Base-by-base conservation (phyloP, 352 stramenopile genomes). In the Thalassiosira livingstoniorum region DNA sequence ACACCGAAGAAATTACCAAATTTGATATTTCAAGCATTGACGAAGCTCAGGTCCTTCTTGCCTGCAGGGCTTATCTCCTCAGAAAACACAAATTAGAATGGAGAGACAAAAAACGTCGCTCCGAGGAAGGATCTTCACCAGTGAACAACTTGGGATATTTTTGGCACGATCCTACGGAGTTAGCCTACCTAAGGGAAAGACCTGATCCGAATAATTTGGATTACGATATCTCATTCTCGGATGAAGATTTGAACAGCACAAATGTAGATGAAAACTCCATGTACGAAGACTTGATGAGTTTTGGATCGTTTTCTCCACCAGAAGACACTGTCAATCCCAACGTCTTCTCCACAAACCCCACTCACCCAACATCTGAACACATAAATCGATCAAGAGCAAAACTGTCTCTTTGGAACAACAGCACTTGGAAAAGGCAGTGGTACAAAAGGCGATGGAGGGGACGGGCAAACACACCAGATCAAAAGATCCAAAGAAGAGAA, bases 81-180 rank as follows among this genome's bases (percentile, higher is more conserved):
- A 71, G 70, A 18, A 85, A 81, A 39, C 77, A 87, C 57, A 84
- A 77, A 54, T 32, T 87, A 21, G 67, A 85, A 61, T 87, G 81
- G 81, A 74, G 67, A 23, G 69, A 67, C 42, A 87, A 85, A 63
- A 85, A 82, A 60, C 45, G 67, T 15, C 75, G 81, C 47, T 42
- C 15, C 4, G 81, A 87, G 34, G 75, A 63, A 37, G 81, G 75
- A 42, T 27, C 75, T 43, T 86, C 79, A 27, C 73, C 75, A 31
- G n/a, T 81, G 23, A 71, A 73, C 42, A 85, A 82, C 43, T 69
- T 82, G 42, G 81, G 81, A 2, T 85, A 85, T 62, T 87, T 87
- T 47, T 87, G 76, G 75, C 42, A 58, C 21, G 70, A 87, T 77
- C 75, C 81, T 4, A 77, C 62, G 42, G 81, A 87, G 27, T 74